These are phyloP conservation scores for Rhodotorula sphaerocarpa DNA, from an alignment of 768 basidiomycete species.

Conservation along the genomic window DNA sequence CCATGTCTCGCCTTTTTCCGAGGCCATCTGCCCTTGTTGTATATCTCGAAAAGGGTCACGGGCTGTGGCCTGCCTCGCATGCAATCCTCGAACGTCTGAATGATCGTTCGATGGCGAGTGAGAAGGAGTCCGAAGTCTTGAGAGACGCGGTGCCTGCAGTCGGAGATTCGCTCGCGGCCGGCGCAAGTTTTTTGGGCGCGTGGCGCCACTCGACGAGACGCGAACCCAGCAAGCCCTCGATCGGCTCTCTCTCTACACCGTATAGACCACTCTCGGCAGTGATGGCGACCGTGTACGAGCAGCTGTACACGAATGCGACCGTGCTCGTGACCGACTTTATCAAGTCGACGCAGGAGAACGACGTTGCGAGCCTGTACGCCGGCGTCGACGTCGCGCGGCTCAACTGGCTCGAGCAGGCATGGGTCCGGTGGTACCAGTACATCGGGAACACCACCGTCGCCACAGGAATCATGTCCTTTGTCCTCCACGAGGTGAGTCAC, in stretches of 20 bases:
- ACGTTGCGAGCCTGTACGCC: conserved; percentile 38
- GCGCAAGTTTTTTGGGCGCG: neutral
- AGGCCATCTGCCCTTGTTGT: neutral
- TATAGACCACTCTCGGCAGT: neutral
- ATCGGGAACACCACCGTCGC: conserved; percentile 83
- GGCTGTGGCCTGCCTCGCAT: no score
- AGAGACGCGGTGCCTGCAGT: neutral
- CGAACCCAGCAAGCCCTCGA: neutral
- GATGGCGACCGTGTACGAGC: conserved; percentile 23
- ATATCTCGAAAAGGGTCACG: no score
- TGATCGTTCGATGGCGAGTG: neutral
- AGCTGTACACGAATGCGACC: conserved; percentile 24
- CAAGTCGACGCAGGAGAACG: conserved; percentile 11
- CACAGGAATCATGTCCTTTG: conserved; percentile 84
- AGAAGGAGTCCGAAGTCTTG: no score
- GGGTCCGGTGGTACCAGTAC: conserved; percentile 77
- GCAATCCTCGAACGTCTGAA: neutral
- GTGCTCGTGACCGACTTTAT: conserved; percentile 20
- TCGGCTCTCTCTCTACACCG: neutral
- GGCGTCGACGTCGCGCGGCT: conserved; percentile 40
- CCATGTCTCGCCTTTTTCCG: neutral
- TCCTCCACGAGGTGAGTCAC: conserved; percentile 70
- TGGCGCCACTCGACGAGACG: no score
- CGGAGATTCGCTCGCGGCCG: neutral
- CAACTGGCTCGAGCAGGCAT: conserved; percentile 44